A percentile compares a stretch with the other conserved stretches of the same genome.
Conservation (phyloP, 129 eudicot genomes). For the Helianthus tuberosus region DNA sequence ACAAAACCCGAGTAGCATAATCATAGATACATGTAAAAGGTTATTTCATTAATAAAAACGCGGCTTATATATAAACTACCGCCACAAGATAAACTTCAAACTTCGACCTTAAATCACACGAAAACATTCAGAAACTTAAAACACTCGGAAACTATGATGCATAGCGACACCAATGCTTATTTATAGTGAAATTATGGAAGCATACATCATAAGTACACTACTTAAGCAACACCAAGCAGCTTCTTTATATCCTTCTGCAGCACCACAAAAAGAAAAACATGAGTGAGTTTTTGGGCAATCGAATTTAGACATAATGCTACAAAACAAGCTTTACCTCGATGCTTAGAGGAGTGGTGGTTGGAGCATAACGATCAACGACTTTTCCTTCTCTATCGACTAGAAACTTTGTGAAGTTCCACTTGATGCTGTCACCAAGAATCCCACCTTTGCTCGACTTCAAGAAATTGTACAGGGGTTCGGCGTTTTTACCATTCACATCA, state of each 20-base stretch:
- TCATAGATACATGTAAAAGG: background rate
- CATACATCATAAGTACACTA: background rate
- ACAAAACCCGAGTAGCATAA: background rate
- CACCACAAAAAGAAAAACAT: background rate
- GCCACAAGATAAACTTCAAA: background rate
- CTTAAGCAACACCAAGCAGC: constrained; percentile 57
- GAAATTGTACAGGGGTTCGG: constrained; percentile 80
- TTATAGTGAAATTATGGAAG: constrained; percentile 22
- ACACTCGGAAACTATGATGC: background rate
- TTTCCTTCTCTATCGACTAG: constrained; percentile 76
- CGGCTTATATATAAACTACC: constrained; percentile 6
- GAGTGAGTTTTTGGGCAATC: background rate
- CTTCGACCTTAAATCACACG: background rate
- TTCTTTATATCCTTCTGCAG: constrained; percentile 86
- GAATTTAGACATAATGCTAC: background rate
- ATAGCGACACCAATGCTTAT: constrained; percentile 19
- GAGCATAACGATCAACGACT: constrained; percentile 95
- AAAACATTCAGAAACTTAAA: constrained; percentile 10
- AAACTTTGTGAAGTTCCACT: constrained; percentile 94
- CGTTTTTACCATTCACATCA: constrained; percentile 76
- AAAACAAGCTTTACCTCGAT: constrained; percentile 68
- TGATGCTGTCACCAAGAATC: constrained; percentile 80
- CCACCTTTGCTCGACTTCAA: constrained; percentile 81
- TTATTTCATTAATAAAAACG: constrained; percentile 9
- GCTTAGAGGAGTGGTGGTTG: constrained; percentile 95